Base-by-base conservation (phyloP, 2,329 filamentous ascomycete genomes). In the Stachybotrys chlorohalonatus region DNA sequence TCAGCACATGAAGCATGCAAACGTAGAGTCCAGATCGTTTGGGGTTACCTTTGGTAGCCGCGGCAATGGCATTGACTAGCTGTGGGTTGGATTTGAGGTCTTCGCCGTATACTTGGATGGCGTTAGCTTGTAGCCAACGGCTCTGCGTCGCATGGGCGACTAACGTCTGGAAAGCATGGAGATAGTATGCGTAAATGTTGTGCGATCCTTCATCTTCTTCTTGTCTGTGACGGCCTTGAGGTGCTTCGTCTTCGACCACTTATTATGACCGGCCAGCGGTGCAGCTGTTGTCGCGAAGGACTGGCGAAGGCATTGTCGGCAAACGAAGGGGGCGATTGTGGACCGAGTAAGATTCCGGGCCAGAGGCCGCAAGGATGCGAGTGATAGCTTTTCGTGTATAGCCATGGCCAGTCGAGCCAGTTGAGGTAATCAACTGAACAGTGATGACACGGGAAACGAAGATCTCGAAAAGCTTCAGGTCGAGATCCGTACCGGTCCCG, bases 181-280 rank as follows among this genome's bases (percentile, higher is more conserved):
- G 55, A 97, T 86, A 57, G 87, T 82, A 61, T 89, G 85, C 24
- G 86, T 79, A 62, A 95, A 81, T 49, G 78, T 70, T 50, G 79
- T 82, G 32, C 91, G 85, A 62, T 86, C 79, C 48, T 80, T 80
- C 71, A 84, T 90, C 72, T 92, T 96, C 62, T 86, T 85, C 56
- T 80, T 80, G 70, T 99, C 94, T 55, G 86, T 87, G 58, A 86
- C 89, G 52, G 87, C 91, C 72, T 99, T 99, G 70, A 94, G 90
- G 70, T 97, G 94, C 67, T 87, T 89, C 73, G 96, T 97, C 66
- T 94, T 95, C 55, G 90, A 91, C 94, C 94, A 99, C 68, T 91
- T 88, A 71, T 87, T 96, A 73, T 96, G 91, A 13, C 91, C 91
- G 30, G 87, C 85, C 57, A 73, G 71, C 13, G 72, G 65, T 7